Conservation (phyloP, 2,329 filamentous ascomycete genomes). For the Sclerotinia nivalis region DNA sequence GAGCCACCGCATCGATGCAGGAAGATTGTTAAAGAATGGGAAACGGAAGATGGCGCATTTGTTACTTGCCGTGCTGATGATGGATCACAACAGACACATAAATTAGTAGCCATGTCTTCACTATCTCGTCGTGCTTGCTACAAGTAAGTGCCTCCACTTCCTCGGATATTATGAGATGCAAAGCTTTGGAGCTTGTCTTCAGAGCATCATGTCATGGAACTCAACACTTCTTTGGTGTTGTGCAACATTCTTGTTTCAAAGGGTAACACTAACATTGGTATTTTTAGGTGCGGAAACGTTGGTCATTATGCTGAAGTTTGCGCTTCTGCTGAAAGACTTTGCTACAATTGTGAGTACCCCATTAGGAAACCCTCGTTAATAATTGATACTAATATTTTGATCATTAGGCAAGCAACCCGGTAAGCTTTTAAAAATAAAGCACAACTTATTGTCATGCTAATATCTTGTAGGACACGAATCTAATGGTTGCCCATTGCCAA, state of each 20-base stretch:
- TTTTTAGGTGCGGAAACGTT: constrained; percentile 66
- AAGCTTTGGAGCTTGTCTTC: background rate
- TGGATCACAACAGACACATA: constrained; percentile 41
- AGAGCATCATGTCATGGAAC: background rate
- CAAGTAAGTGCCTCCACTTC: constrained; percentile 41
- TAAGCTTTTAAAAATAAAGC: constrained; percentile 39
- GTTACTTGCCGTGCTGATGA: constrained; percentile 44
- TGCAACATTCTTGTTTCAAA: constrained; percentile 9
- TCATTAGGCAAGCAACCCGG: constrained; percentile 75
- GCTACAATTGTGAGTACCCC: constrained; percentile 87
- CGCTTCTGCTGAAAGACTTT: constrained; percentile 95
- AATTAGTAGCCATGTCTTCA: constrained; percentile 63
- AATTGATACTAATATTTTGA: constrained; percentile 23
- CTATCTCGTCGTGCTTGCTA: constrained; percentile 77
- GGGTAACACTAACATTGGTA: constrained; percentile 6
- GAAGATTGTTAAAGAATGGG: constrained; percentile 40
- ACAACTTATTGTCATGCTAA: constrained; percentile 9
- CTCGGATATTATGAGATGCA: background rate
- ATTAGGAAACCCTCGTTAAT: background rate
- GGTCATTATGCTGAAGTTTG: constrained; percentile 86
- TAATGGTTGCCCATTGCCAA: constrained; percentile 92
- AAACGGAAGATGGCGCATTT: constrained; percentile 40
- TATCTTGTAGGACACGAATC: constrained; percentile 77
- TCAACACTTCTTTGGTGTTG: background rate
- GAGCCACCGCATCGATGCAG: constrained; percentile 42